Conservation (phyloP, 805 yeast genomes). For the Lipomyces sp. region DNA sequence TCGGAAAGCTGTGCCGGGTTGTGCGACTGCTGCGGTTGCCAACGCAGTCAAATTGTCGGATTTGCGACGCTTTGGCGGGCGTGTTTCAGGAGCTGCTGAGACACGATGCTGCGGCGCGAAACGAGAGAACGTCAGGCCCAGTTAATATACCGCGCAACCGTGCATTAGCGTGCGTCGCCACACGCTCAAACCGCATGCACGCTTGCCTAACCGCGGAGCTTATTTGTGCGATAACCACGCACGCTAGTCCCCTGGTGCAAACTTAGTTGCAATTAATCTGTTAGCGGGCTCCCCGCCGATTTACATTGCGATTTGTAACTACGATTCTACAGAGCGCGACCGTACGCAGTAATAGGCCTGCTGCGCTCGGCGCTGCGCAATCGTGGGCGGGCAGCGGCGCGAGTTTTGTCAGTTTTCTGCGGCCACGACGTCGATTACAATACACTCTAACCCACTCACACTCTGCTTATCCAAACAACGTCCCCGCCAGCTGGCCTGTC, state of each 20-base stretch:
- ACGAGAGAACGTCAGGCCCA: background rate
- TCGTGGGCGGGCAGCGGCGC: background rate
- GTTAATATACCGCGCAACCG: background rate
- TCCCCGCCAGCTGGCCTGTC: conserved; percentile 2
- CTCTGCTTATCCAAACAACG: background rate
- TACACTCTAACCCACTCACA: background rate
- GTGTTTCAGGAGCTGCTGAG: background rate
- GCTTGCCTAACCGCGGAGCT: background rate
- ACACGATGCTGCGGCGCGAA: conserved; percentile 3
- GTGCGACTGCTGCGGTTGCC: too few species aligned
- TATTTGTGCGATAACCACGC: background rate
- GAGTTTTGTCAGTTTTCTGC: too few species aligned
- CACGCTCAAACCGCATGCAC: background rate
- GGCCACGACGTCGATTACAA: background rate
- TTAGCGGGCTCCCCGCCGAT: too few species aligned
- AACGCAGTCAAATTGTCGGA: too few species aligned
- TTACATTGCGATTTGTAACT: too few species aligned
- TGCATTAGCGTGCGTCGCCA: background rate
- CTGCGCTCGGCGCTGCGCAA: background rate
- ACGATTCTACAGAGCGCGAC: too few species aligned
- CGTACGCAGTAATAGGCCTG: too few species aligned
- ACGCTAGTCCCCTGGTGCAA: background rate
- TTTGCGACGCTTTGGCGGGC: background rate
- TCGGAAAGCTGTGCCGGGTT: too few species aligned
- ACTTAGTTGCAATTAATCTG: too few species aligned